Percentiles rank a stretch among this genome's conserved stretches.
These are phyloP conservation scores for Kwoniella europaea DNA, from an alignment of 768 basidiomycete genomes.

Conservation along the genomic window DNA sequence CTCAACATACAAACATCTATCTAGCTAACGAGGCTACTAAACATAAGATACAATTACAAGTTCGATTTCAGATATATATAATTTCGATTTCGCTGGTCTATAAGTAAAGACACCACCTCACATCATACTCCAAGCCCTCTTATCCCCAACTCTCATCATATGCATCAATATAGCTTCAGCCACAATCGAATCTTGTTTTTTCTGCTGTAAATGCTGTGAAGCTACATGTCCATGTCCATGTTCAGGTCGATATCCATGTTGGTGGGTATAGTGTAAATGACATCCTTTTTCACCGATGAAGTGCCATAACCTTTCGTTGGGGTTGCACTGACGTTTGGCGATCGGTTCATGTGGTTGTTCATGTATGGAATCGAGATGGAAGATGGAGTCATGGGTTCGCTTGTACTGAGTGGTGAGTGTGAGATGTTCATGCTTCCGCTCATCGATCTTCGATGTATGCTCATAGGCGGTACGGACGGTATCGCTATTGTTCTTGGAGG, in stretches of 20 bases:
- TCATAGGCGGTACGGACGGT: background rate
- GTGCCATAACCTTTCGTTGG: constrained; percentile 9
- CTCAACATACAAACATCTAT: background rate
- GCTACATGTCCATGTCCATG: constrained; percentile 10
- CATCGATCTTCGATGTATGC: constrained; percentile 6
- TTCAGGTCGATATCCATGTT: background rate
- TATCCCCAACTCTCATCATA: constrained; percentile 11
- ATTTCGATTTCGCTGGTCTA: too few species aligned
- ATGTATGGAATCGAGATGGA: constrained; percentile 10
- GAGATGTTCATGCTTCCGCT: constrained; percentile 23
- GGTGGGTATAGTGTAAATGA: background rate
- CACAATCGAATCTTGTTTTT: background rate
- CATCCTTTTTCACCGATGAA: constrained; percentile 8
- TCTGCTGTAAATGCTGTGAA: background rate
- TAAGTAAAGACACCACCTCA: background rate
- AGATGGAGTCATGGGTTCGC: constrained; percentile 18
- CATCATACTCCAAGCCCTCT: constrained; percentile 11
- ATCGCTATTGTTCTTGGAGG: constrained; percentile 6
- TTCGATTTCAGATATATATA: too few species aligned
- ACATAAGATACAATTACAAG: too few species aligned
- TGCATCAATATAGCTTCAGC: constrained; percentile 16
- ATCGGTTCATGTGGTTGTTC: background rate
- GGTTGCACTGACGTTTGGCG: background rate
- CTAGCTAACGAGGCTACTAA: background rate
- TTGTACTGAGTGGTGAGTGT: constrained; percentile 24